A percentile compares a stretch with the other conserved stretches of the same genome.
Evolutionary conservation across 768 basidiomycete genomes (phyloP).

Genomic region (Baorangia bicolor): DNA sequence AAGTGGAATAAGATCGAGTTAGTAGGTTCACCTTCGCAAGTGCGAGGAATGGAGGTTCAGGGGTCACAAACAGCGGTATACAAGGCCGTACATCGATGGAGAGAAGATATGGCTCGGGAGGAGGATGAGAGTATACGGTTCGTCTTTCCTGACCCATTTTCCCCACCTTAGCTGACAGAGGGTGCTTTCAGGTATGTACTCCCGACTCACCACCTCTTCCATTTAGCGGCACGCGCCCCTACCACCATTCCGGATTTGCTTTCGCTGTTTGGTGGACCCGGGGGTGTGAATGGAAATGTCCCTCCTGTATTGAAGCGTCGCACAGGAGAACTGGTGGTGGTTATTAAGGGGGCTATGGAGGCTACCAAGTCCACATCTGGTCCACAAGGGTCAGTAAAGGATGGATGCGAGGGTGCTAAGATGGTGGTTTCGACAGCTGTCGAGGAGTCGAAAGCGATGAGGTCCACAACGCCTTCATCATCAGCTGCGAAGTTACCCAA

Average conservation of each 20-base stretch:
- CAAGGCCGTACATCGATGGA: slow-evolving; percentile 75
- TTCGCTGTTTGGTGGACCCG: slow-evolving; percentile 44
- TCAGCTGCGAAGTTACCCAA: not conserved
- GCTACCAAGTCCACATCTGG: not conserved
- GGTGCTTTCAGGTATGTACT: slow-evolving; percentile 58
- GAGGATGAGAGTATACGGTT: slow-evolving; percentile 87
- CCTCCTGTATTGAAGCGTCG: slow-evolving; percentile 64
- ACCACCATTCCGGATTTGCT: slow-evolving; percentile 62
- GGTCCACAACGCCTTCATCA: slow-evolving; percentile 10
- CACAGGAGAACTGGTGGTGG: slow-evolving; percentile 61
- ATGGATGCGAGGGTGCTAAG: not conserved
- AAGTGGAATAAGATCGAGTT: slow-evolving; percentile 79
- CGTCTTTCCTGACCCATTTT: slow-evolving; percentile 20
- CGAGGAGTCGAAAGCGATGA: slow-evolving; percentile 4
- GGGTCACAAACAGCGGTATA: slow-evolving; percentile 62
- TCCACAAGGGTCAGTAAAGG: not conserved
- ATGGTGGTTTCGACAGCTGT: not conserved
- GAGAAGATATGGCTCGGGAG: slow-evolving; percentile 72
- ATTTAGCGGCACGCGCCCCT: slow-evolving; percentile 69
- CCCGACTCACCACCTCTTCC: slow-evolving; percentile 72
- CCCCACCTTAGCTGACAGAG: not conserved
- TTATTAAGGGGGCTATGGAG: slow-evolving; percentile 53
- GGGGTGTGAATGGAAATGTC: slow-evolving; percentile 34
- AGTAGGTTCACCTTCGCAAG: slow-evolving; percentile 11
- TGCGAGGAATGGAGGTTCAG: slow-evolving; percentile 36